Conservation (phyloP, 2,329 filamentous ascomycete species). For the Thyridium curvatum region DNA sequence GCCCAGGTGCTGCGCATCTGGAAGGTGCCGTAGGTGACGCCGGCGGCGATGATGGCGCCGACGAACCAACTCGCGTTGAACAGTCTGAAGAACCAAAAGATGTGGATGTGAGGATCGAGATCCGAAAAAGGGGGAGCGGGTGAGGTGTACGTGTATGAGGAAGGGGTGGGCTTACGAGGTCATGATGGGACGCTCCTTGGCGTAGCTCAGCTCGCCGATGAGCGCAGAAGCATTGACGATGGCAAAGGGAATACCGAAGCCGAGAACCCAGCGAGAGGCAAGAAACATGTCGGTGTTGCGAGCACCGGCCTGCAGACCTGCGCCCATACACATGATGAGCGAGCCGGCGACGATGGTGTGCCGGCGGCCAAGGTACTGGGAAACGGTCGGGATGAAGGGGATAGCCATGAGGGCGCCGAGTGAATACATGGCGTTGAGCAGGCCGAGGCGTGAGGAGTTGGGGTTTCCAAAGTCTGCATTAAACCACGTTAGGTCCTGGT, state of each 20-base stretch:
- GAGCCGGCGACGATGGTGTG: slow-evolving; percentile 25
- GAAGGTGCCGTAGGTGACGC: slow-evolving; percentile 14
- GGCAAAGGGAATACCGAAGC: slow-evolving; percentile 10
- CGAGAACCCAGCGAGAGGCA: slow-evolving; percentile 8
- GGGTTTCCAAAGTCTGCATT: slow-evolving; percentile 34
- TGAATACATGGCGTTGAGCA: slow-evolving; percentile 35
- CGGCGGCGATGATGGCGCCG: slow-evolving; percentile 26
- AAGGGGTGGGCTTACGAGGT: slow-evolving; percentile 10
- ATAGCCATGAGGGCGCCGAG: slow-evolving; percentile 35
- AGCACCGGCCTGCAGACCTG: slow-evolving; percentile 25
- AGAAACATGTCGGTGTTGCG: slow-evolving; percentile 17
- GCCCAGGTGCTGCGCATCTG: slow-evolving; percentile 8
- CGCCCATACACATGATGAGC: slow-evolving; percentile 25
- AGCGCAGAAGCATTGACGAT: slow-evolving; percentile 23
- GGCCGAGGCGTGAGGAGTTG: slow-evolving; percentile 27
- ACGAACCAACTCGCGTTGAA: slow-evolving; percentile 19
- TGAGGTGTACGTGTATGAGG: not conserved
- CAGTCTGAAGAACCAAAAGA: slow-evolving; percentile 4
- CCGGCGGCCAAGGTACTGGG: slow-evolving; percentile 30
- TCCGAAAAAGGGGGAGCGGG: no score
- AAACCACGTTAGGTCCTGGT: not conserved
- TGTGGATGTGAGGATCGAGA: no score
- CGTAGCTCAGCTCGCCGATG: slow-evolving; percentile 27
- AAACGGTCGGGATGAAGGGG: slow-evolving; percentile 30
- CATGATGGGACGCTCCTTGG: slow-evolving; percentile 21